Base-by-base conservation (phyloP, 2,329 filamentous ascomycete species). In the Furcasterigmium furcatum region DNA sequence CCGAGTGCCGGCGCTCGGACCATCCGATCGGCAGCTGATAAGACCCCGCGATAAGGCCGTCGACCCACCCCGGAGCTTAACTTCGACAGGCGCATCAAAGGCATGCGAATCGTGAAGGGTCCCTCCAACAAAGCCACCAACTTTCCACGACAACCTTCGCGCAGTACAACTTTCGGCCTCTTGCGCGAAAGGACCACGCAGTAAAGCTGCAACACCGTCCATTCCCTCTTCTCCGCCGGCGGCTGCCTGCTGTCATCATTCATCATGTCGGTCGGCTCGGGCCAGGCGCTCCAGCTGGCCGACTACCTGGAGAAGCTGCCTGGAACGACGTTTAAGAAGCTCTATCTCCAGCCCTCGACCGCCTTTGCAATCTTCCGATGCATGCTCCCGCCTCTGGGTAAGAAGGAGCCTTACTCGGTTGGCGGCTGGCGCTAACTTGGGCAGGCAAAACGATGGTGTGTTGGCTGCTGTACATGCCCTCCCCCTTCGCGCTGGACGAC, bases 341-440 rank as follows among this genome's bases (percentile, higher is more conserved):
- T 99, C 38, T 99, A 99, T 76, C 87, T 91, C 71, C 91, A 96
- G 74, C 94, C 94, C 24, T 95, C 92, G 35, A 96, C 94, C 2
- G 88, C 91, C 30, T 83, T 99, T 54, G 94, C 94, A 55, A 91
- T 99, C 59, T 97, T 97, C 66, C 84, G 94, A 55, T 91, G 94
- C 71, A 96, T 99, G 91, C 80, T 99, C 47, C 90, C 94, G 47
- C 88, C 95, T 61, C 72, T 97, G 50, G 90, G 88, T 91, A 75
- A 59, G 72, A 5, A 10, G 6, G 34, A 9, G 18, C 2, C 24
- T 27, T 7, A 7, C 57, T 21, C 32, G 14, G 38, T 25, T 9
- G 24, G 5, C 21, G n/a, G n/a, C 34, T 18, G 10, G 22, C 32
- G 22, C 29, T 44, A 27, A 47, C 40, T 35, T 32, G n/a, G 25